Evolutionary conservation across 495 filamentous ascomycete species (phyloP), one percentile per base, ranked within the genome.

Genomic region (Aspergillus sparsus): DNA sequence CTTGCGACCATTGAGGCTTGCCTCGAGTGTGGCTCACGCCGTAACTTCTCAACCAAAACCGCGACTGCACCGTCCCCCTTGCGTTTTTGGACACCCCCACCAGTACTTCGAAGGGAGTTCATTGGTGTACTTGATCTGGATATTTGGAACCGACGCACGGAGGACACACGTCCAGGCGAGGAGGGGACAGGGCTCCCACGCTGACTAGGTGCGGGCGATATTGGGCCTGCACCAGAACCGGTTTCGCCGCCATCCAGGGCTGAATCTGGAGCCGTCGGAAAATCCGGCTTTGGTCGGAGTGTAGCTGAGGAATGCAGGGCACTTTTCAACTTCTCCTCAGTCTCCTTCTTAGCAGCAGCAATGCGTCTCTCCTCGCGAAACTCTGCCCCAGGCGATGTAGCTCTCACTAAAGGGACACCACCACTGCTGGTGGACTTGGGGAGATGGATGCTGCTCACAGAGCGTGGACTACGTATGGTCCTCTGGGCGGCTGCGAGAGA

Each of bases 361-460:
- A 69, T 31, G 11, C 71, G 71, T 57, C 71, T 71, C 15, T 68
- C 74, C 44, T 77, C 76, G 18, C 76, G 72, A 45, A 79, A 62
- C 62, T 80, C 77, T 3, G 76, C 77, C 13, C 77, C 77, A 1
- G 77, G 77, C 0, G 77, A 79, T 0, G 77, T 80, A 12, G 76
- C 73, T 35, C 76, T 69, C 31, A 80, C 75, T 27, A 65, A 35
- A 13, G 77, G 77, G 3, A 80, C 70, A 18, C 70, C 71, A 15
- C 37, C 10, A 60, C 62, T 42, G 12, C 7, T 66, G 58, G 31
- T 57, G 57, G 16, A 62, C 61, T 60, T 60, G 12, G 65, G 61
- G 31, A 74, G 55, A 56, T 66, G 61, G 15, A 75, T 53, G 51
- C 71, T 78, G 65, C 77, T 80, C 55, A 78, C 75, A 18, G 77